Conservation (phyloP, 179 eudicot genomes). For the Actinidia arguta region DNA sequence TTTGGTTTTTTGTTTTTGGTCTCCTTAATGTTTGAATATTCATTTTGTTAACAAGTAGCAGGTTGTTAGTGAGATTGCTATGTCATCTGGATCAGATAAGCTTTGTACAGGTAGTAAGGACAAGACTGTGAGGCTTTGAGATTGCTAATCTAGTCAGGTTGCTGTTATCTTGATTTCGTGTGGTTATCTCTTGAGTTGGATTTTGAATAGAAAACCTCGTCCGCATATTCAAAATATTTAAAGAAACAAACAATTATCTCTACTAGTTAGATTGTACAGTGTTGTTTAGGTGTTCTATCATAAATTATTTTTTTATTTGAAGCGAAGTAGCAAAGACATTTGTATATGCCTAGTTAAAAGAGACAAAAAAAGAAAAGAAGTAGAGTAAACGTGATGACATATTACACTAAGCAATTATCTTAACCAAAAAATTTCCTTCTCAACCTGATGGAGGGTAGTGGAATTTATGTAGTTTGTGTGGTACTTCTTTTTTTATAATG, state of each 20-base stretch:
- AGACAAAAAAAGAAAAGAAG: not conserved
- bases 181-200: not conserved
- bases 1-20: conserved; percentile 14
- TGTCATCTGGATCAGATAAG: conserved; percentile 87
- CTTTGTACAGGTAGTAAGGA: conserved; percentile 64
- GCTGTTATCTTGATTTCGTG: not conserved
- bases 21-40: not conserved
- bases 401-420: not conserved
- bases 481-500: not conserved
- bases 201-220: not conserved
- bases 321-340: not conserved
- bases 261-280: not conserved
- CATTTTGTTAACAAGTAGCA: conserved; percentile 35
- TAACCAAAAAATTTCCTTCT: not conserved
- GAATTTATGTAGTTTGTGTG: conserved; percentile 8
- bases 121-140: conserved; percentile 88
- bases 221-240: not conserved
- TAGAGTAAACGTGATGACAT: not conserved
- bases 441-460: not conserved
- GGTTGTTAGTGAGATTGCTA: conserved; percentile 83
- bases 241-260: not conserved
- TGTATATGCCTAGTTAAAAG: not conserved
- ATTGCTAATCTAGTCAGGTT: conserved; percentile 93
- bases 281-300: not conserved
- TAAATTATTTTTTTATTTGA: not conserved